A percentile compares a stretch with the other conserved stretches of the same genome.
Conservation (phyloP, 2,329 filamentous ascomycete species). For the Colletotrichum melonis region DNA sequence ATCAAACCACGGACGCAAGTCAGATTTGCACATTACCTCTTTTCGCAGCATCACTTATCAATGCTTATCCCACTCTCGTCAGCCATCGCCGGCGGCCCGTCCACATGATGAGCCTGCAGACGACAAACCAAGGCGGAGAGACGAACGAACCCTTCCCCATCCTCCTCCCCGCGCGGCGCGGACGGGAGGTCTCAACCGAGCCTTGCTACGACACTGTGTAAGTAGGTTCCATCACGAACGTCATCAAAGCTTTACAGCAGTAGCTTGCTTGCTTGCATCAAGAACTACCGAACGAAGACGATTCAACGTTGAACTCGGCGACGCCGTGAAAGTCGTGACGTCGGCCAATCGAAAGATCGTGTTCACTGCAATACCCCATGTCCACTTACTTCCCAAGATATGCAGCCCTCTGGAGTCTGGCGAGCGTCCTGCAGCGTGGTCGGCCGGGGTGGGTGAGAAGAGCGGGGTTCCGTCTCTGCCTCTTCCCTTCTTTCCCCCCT, state of each 20-base stretch:
- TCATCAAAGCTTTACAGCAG: background rate
- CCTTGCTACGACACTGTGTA: background rate
- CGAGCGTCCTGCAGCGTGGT: background rate
- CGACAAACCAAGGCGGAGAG: background rate
- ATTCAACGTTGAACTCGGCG: background rate
- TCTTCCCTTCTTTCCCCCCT: background rate
- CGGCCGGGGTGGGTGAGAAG: background rate
- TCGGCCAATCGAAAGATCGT: background rate
- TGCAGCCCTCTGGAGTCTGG: background rate
- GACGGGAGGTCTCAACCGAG: background rate
- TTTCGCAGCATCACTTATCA: background rate
- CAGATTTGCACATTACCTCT: background rate
- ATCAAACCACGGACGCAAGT: background rate
- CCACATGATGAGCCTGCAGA: background rate
- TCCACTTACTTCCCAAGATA: background rate
- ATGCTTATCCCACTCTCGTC: background rate
- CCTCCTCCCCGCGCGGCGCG: background rate
- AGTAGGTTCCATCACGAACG: background rate
- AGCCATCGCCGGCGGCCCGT: constrained; percentile 1
- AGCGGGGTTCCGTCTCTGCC: constrained; percentile 4
- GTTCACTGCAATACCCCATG: background rate
- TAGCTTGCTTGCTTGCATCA: too few species aligned
- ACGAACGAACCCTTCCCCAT: background rate
- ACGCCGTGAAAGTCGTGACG: background rate
- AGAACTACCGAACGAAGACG: background rate